Percentiles rank a stretch among this genome's conserved stretches.
These are phyloP conservation scores for Panicum miliaceum DNA, from an alignment of 176 grass and related monocot genomes.

Conservation along the genomic window DNA sequence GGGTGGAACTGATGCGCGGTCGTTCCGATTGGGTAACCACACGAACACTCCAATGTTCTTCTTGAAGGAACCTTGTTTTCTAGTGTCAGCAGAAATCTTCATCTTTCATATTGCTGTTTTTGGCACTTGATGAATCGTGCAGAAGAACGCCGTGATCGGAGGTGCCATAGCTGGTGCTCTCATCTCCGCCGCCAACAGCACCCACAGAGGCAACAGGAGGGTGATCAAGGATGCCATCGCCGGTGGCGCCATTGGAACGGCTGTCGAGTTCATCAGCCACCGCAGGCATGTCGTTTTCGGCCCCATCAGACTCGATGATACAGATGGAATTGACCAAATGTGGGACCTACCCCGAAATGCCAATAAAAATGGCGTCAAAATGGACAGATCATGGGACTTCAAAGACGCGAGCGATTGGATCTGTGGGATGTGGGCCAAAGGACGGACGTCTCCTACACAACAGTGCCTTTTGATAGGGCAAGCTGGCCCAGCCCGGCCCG, in stretches of 20 bases:
- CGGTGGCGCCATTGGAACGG: constrained; percentile 67
- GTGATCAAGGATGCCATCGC: constrained; percentile 64
- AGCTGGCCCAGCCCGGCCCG: too few species aligned
- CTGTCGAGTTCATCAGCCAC: constrained; percentile 62
- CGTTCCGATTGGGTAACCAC: constrained; percentile 69
- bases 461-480: too few species aligned
- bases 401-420: background rate
- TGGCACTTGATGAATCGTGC: background rate
- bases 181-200: constrained; percentile 41
- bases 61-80: background rate
- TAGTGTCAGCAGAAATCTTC: background rate
- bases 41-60: background rate
- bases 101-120: background rate
- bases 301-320: background rate
- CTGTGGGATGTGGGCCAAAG: too few species aligned
- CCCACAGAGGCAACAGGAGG: constrained; percentile 33
- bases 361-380: background rate
- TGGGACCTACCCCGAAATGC: background rate
- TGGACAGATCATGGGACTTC: background rate
- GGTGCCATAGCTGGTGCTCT: constrained; percentile 62
- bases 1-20: constrained; percentile 69
- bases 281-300: background rate
- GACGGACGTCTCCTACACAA: too few species aligned
- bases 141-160: constrained; percentile 83
- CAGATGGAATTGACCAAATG: background rate